Conservation (phyloP, 31 red algal species). For the Asparagopsis taxiformis region DNA sequence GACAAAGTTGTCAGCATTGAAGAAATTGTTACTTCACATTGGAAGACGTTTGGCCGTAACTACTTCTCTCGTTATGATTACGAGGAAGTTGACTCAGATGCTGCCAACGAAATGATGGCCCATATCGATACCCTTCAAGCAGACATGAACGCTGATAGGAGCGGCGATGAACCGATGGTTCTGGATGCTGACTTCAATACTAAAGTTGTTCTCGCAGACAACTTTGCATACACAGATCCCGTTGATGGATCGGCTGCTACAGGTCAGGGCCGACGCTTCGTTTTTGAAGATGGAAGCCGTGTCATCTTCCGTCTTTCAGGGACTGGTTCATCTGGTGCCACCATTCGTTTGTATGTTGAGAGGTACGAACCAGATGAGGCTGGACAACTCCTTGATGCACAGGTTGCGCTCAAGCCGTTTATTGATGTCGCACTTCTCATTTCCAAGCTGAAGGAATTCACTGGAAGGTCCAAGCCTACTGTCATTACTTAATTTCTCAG, state of each 20-base stretch:
- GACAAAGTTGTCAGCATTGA: slow-evolving; percentile 66
- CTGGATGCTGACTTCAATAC: slow-evolving; percentile 46
- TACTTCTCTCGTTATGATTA: slow-evolving; percentile 93
- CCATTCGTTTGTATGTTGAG: slow-evolving; percentile 96
- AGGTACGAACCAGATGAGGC: slow-evolving; percentile 71
- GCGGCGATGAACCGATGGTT: slow-evolving; percentile 27
- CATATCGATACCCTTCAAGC: slow-evolving; percentile 48
- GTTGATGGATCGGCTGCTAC: slow-evolving; percentile 84
- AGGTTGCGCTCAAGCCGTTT: slow-evolving; percentile 68
- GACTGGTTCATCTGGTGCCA: slow-evolving; percentile 92
- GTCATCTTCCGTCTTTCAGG: slow-evolving; percentile 93
- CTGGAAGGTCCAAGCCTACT: slow-evolving; percentile 75
- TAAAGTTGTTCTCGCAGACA: slow-evolving; percentile 73
- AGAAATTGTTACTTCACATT: slow-evolving; percentile 82
- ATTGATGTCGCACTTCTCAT: slow-evolving; percentile 80
- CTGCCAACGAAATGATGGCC: slow-evolving; percentile 74
- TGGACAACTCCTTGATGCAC: slow-evolving; percentile 47
- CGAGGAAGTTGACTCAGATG: slow-evolving; percentile 72
- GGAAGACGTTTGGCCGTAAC: slow-evolving; percentile 88
- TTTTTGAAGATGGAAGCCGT: slow-evolving; percentile 84
- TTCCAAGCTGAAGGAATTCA: slow-evolving; percentile 78
- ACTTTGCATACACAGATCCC: slow-evolving; percentile 95
- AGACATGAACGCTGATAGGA: slow-evolving; percentile 36
- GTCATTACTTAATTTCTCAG: slow-evolving; percentile 77
- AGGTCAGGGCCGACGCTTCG: slow-evolving; percentile 88